Percentiles rank a stretch among this genome's conserved stretches.
These are phyloP conservation scores for Irpex sp. DNA, from an alignment of 1,284 basidiomycete genomes.

Conservation along the genomic window DNA sequence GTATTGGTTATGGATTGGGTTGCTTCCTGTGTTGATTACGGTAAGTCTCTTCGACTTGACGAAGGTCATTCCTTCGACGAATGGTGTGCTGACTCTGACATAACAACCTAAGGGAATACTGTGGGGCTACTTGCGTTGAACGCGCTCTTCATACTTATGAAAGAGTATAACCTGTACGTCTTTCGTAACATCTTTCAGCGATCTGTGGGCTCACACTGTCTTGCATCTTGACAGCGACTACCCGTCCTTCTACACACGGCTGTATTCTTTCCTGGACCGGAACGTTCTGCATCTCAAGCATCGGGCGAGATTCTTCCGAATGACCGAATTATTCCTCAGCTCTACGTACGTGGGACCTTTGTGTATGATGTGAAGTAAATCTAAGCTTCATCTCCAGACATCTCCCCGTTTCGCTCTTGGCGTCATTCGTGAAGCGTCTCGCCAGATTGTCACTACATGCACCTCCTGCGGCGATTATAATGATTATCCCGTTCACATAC, in stretches of 20 bases:
- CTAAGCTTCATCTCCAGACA: constrained; percentile 27
- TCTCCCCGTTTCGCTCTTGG: constrained; percentile 84
- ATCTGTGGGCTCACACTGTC: constrained; percentile 3
- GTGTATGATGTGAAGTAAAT: neutral
- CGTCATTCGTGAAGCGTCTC: constrained; percentile 92
- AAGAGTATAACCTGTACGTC: constrained; percentile 87
- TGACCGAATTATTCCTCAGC: constrained; percentile 86
- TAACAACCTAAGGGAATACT: constrained; percentile 84
- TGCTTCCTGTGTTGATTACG: constrained; percentile 81
- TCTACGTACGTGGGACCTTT: constrained; percentile 65
- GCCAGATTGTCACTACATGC: constrained; percentile 82
- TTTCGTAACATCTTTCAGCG: neutral
- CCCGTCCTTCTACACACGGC: constrained; percentile 91
- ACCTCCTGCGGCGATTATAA: constrained; percentile 88
- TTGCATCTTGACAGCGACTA: constrained; percentile 77
- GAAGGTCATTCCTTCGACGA: no score
- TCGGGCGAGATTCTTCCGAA: constrained; percentile 91
- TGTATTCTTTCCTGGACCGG: constrained; percentile 87
- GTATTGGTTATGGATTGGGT: constrained; percentile 95
- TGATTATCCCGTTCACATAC: constrained; percentile 92
- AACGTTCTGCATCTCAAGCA: constrained; percentile 91
- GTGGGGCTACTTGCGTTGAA: constrained; percentile 92
- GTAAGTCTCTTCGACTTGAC: constrained; percentile 46
- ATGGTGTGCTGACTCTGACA: no score
- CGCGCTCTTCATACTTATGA: constrained; percentile 88